Evolutionary conservation across 176 grass and related monocot genomes (phyloP), one percentile per base, ranked within the genome.

Genomic region (Alopecurus myosuroides): DNA sequence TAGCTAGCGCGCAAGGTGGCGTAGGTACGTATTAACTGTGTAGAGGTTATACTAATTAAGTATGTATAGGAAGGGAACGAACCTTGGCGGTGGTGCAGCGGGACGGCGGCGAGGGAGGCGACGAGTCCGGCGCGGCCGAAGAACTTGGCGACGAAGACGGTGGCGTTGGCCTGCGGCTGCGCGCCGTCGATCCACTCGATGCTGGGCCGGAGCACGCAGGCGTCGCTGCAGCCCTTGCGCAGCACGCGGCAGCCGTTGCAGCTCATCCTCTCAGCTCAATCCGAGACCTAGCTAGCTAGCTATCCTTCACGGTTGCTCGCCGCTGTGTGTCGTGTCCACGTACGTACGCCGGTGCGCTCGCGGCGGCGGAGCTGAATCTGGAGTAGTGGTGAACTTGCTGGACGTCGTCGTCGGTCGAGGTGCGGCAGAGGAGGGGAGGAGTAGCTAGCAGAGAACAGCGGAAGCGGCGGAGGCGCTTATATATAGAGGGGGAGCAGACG

Each of bases 101-200:
- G 88, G 50, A 97, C 94, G 34, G 81, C 74, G 71, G 87, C 88
- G 79, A 97, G 89, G 19, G 89, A 90, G 49, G 92, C 79, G 70
- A 97, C 86, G 89, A 97, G 94, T 3, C 89, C 91, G 37, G 94
- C 94, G 81, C 94, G 94, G 89, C 94, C 94, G 85, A 94, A 97
- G 85, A 94, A 94, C 87, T 97, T 97, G 70, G 94, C 94, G 69
- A 97, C 94, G 82, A 97, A 97, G 76, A 94, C 87, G 85, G 94
- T 97, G 70, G 94, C 94, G 84, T 97, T 91, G 78, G 85, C 94
- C 75, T 94, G 92, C 37, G 89, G 85, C 79, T 88, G 85, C 2
- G 89, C 82, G 69, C 85, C 86, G 70, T 92, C 83, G 82, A 97
- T 97, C 94, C 94, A 94, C 49, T 97, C 85, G 75, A 97, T 86